These are phyloP conservation scores for Fusarium newnesense DNA, from an alignment of 2,329 filamentous ascomycete genomes.

Conservation along the genomic window DNA sequence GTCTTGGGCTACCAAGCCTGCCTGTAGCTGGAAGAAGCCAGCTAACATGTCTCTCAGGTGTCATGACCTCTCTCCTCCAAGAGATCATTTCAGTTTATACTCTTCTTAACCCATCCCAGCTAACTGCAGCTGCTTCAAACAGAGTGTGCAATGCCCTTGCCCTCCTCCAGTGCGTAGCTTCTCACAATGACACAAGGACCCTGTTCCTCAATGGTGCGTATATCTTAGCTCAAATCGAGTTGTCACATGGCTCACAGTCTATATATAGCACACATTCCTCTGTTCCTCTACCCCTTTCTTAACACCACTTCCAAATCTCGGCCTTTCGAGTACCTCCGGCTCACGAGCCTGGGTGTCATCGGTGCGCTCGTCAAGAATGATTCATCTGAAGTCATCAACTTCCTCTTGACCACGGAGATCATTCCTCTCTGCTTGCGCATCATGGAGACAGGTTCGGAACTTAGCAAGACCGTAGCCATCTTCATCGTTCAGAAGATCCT, in stretches of 20 bases:
- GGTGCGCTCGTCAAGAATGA: constrained; percentile 98
- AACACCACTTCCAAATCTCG: constrained; percentile 99
- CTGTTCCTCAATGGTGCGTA: constrained; percentile 88
- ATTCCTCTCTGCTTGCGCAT: constrained; percentile 97
- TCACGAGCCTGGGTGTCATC: constrained; percentile 96
- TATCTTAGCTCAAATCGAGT: background rate
- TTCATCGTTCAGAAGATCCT: constrained; percentile 99
- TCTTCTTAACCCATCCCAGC: constrained; percentile 92
- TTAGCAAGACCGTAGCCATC: constrained; percentile 98
- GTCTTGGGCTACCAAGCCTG: constrained; percentile 6
- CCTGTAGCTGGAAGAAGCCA: constrained; percentile 15
- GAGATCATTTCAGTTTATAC: constrained; percentile 99
- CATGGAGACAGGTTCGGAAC: constrained; percentile 98
- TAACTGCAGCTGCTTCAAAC: constrained; percentile 97
- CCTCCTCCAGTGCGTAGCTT: constrained; percentile 94
- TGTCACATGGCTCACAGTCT: constrained; percentile 22
- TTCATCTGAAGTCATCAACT: constrained; percentile 98
- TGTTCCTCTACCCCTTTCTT: constrained; percentile 97
- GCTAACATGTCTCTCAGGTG: constrained; percentile 65
- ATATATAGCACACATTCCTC: constrained; percentile 89
- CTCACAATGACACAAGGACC: constrained; percentile 94
- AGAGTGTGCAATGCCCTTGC: constrained; percentile 97
- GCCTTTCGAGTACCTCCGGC: constrained; percentile 95
- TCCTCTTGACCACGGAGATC: constrained; percentile 97
- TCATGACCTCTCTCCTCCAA: constrained; percentile 97